A percentile compares a stretch with the other conserved stretches of the same genome.
phyloP scores from a whole-genome alignment of 164 flowering plant genomes.

The Piper betle region DNA sequence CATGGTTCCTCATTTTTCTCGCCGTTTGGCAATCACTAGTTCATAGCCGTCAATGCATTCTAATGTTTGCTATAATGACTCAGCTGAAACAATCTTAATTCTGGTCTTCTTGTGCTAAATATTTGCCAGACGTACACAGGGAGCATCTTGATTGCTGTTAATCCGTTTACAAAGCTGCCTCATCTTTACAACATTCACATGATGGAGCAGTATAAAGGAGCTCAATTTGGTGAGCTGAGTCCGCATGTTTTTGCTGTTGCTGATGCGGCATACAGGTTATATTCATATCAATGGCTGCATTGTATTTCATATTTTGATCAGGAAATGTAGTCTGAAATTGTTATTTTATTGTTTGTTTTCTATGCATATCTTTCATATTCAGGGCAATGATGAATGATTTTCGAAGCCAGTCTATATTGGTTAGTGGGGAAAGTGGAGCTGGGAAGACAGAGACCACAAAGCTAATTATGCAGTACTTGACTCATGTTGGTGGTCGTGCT shows the following conservation, averaged over 20 bases:
- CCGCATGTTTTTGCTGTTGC: conserved; percentile 99
- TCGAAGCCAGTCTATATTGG: conserved; percentile 84
- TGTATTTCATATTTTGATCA: conserved; percentile 1
- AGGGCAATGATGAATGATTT: conserved; percentile 87
- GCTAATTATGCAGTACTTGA: conserved; percentile 92
- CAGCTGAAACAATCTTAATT: not conserved
- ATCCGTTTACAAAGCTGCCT: conserved; percentile 96
- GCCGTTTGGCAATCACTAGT: too few species aligned
- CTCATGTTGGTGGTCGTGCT: conserved; percentile 92
- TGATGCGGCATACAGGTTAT: conserved; percentile 92
- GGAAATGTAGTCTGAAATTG: conserved; percentile 7
- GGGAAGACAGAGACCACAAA: conserved; percentile 99
- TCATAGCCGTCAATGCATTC: too few species aligned
- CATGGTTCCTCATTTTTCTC: too few species aligned
- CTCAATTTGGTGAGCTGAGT: conserved; percentile 85
- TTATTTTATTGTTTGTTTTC: conserved; percentile 11
- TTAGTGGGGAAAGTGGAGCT: conserved; percentile 99
- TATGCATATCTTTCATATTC: conserved; percentile 1
- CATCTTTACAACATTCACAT: conserved; percentile 87
- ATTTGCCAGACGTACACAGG: conserved; percentile 82
- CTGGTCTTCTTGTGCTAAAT: not conserved
- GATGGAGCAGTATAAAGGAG: conserved; percentile 99
- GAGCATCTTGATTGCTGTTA: conserved; percentile 95
- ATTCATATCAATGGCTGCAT: not conserved
- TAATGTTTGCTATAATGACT: not conserved